Base-by-base conservation (phyloP, 2,329 filamentous ascomycete genomes). In the Penicillium palitans region DNA sequence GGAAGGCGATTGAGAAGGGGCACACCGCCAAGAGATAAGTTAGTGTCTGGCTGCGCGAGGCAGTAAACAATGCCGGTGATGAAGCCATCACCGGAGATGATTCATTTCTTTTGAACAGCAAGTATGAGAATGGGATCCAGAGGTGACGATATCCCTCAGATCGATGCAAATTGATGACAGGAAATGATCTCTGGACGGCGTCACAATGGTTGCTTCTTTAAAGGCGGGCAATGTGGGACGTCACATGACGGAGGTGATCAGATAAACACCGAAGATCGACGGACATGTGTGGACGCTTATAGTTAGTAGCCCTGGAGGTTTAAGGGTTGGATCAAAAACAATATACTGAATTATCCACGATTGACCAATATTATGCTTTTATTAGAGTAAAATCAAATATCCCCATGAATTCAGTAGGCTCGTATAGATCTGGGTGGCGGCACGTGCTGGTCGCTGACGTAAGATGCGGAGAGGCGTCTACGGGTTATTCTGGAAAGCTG, bases 1-100 rank as follows among this genome's bases (percentile, higher is more conserved):
- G 78, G 72, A 87, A 87, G 19, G 84, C 82, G 65, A 88, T 88
- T 64, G 82, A 85, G 75, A 87, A 87, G 37, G 86, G 81, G 49
- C 85, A 86, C 62, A 87, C 82, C 45, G 82, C 84, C 46, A 86
- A 76, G 27, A 88, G 76, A 66, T 88, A 88, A 21, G 84, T 84
- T 33, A 81, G 76, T 31, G 83, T 80, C 70, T 88, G 85, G 2
- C 79, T 71, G 62, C 78, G 77, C 21, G 80, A 81, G n/a, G 84
- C 85, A 27, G 83, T 86, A 68, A 87, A 83, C 61, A 80, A 68
- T 50, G 68, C 61, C 53, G 62, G 67, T 59, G 63, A 66, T 50
- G 68, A 68, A 53, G 68, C 60, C 72, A 74, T 75, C 57, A 64
- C 63, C 51, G 42, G 48, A 21, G 35, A 44, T 39, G 24, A 59